These are phyloP conservation scores for Hyphodiscus sp. DNA, from an alignment of 2,329 filamentous ascomycete species.

Conservation along the genomic window DNA sequence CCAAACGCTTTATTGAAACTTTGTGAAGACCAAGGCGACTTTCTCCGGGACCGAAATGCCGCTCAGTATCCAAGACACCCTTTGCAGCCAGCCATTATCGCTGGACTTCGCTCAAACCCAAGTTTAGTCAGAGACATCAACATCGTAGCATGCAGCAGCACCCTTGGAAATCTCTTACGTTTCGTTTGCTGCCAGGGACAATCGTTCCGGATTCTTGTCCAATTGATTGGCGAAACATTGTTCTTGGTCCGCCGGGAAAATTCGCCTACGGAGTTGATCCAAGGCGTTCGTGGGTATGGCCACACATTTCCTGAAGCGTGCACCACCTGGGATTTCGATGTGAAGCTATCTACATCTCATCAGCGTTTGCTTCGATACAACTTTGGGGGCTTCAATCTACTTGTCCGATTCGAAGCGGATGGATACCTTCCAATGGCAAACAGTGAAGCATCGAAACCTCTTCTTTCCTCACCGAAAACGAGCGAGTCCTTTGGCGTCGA, in stretches of 20 bases:
- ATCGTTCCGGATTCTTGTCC: no score
- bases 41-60: constrained; percentile 38
- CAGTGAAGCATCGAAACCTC: no score
- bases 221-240: neutral
- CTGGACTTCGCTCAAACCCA: no score
- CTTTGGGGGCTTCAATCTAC: neutral
- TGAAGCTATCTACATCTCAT: constrained; percentile 37
- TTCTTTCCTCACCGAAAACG: no score
- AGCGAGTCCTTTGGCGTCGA: no score
- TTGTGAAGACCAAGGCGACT: constrained; percentile 34
- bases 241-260: neutral
- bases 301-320: constrained; percentile 60
- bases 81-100: constrained; percentile 34
- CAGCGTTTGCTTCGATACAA: neutral
- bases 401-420: neutral
- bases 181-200: no score
- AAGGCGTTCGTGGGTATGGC: constrained; percentile 50
- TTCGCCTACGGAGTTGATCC: constrained; percentile 39
- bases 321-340: constrained; percentile 52
- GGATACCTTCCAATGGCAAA: neutral
- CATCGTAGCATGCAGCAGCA: no score
- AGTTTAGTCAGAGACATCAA: no score
- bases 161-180: no score
- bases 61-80: constrained; percentile 35
- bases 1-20: constrained; percentile 30